Conservation (phyloP, 1,284 basidiomycete species). For the Ustilago sp. region DNA sequence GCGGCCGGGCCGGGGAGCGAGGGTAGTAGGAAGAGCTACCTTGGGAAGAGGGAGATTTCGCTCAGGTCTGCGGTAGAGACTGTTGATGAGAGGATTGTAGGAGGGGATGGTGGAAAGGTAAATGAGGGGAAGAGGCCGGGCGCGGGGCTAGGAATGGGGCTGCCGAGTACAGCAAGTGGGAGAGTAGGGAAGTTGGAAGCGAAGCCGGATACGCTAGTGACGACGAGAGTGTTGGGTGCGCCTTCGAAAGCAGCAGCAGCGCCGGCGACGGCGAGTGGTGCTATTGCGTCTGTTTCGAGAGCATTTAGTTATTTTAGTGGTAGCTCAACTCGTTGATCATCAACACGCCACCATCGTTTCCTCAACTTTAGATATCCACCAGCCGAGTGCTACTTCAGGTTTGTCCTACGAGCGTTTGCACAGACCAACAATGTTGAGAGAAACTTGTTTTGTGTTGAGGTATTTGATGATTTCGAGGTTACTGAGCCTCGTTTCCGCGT, state of each 20-base stretch:
- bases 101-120: not conserved
- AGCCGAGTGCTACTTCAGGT: not conserved
- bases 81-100: not conserved
- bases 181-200: constrained; percentile 11
- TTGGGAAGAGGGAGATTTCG: constrained; percentile 50
- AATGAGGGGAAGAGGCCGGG: constrained; percentile 12
- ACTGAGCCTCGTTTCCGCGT: constrained; percentile 41
- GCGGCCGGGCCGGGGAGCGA: constrained; percentile 47
- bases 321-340: constrained; percentile 3
- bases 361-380: not conserved
- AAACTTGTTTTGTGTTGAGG: not conserved
- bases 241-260: constrained; percentile 14
- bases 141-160: constrained; percentile 24
- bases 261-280: constrained; percentile 27
- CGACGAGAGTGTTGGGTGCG: constrained; percentile 43
- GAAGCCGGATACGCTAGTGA: constrained; percentile 25
- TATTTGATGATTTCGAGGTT: not conserved
- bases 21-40: constrained; percentile 38
- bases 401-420: not conserved
- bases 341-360: not conserved
- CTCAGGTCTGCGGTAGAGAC: constrained; percentile 18
- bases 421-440: not conserved
- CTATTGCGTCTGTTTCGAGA: constrained; percentile 39
- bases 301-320: constrained; percentile 48
- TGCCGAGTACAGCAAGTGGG: constrained; percentile 16